A percentile compares a stretch with the other conserved stretches of the same genome.
Evolutionary conservation across 1,139 yeast genomes (phyloP).

Genomic region (Scheffersomyces stambukii): DNA sequence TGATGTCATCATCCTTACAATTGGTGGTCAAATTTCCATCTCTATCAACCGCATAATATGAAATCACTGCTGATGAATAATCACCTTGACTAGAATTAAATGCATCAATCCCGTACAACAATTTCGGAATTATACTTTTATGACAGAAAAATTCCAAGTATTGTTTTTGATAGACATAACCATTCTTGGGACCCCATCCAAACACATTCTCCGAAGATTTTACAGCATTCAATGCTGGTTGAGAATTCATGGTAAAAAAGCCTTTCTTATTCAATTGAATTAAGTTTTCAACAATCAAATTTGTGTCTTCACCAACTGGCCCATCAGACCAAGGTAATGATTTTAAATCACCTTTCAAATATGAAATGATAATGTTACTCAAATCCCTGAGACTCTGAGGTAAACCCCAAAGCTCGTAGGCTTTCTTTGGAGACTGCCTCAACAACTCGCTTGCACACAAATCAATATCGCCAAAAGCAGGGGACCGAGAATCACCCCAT

Average conservation of each 20-base stretch:
- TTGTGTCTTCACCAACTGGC: slow-evolving; percentile 75
- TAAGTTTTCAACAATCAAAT: slow-evolving; percentile 56
- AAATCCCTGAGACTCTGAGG: slow-evolving; percentile 63
- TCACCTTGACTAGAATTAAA: slow-evolving; percentile 38
- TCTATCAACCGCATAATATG: slow-evolving; percentile 76
- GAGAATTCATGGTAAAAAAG: slow-evolving; percentile 83
- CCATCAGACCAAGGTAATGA: slow-evolving; percentile 97
- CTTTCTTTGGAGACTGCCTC: slow-evolving; percentile 77
- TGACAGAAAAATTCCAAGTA: slow-evolving; percentile 82
- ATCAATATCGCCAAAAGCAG: slow-evolving; percentile 87
- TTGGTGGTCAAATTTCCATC: slow-evolving; percentile 59
- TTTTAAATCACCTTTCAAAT: slow-evolving; percentile 63
- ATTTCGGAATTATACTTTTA: slow-evolving; percentile 41
- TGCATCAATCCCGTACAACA: slow-evolving; percentile 33
- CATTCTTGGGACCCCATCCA: slow-evolving; percentile 97
- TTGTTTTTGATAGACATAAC: slow-evolving; percentile 90
- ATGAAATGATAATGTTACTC: slow-evolving; percentile 55
- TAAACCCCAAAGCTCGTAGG: slow-evolving; percentile 81
- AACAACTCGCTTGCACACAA: slow-evolving; percentile 72
- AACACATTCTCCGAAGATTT: slow-evolving; percentile 64
- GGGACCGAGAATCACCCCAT: slow-evolving; percentile 93
- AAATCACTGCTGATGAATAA: slow-evolving; percentile 42
- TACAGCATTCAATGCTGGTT: slow-evolving; percentile 86
- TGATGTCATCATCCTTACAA: slow-evolving; percentile 72
- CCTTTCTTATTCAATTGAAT: slow-evolving; percentile 62